These are phyloP conservation scores for Cenchrus fungigraminus DNA, from an alignment of 176 grass and related monocot species.

Conservation along the genomic window DNA sequence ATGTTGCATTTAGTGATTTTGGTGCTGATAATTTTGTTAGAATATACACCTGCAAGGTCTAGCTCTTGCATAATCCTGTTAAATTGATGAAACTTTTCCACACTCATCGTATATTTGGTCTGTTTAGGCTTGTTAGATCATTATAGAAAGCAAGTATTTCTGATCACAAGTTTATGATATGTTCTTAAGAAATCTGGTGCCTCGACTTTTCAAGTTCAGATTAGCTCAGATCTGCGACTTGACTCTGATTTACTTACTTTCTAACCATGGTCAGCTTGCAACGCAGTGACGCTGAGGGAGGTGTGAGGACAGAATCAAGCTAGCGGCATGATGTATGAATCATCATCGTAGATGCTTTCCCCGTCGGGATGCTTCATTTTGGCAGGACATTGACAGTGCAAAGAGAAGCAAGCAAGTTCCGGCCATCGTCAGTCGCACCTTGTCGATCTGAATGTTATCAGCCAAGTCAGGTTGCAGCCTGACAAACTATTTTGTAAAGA, in stretches of 20 bases:
- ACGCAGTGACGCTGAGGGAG: neutral
- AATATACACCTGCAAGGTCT: too few species aligned
- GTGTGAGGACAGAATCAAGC: slow-evolving; percentile 39
- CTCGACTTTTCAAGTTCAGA: neutral
- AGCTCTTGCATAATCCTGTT: neutral
- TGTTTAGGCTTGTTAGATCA: neutral
- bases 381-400: neutral
- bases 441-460: slow-evolving; percentile 9
- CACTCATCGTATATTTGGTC: neutral
- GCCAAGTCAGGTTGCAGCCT: neutral
- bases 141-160: neutral
- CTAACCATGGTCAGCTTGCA: slow-evolving; percentile 22
- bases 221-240: slow-evolving; percentile 16
- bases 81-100: neutral
- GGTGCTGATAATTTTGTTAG: neutral
- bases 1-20: slow-evolving; percentile 6
- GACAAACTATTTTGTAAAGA: slow-evolving; percentile 14
- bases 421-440: neutral
- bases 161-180: neutral
- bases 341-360: neutral
- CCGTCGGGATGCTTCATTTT: neutral
- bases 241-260: neutral
- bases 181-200: neutral
- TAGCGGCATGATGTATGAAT: neutral
- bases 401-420: neutral